These are phyloP conservation scores for Umbelopsis isabellina DNA, from an alignment of 192 early-diverging fungal genomes.

Conservation along the genomic window DNA sequence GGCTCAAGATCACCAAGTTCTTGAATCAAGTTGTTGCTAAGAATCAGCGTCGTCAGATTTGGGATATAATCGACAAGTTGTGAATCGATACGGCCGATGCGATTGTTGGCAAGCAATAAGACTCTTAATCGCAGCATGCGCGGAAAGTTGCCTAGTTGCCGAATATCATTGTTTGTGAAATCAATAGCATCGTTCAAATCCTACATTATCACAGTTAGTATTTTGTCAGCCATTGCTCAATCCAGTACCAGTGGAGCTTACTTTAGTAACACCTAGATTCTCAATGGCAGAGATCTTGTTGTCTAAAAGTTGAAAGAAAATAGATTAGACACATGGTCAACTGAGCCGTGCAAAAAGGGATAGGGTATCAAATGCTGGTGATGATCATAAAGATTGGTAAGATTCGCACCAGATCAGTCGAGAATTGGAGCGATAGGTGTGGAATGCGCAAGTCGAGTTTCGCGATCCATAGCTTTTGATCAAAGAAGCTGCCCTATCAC, in stretches of 20 bases:
- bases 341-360: background rate
- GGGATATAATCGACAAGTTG: conserved; percentile 70
- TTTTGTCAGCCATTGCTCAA: background rate
- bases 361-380: background rate
- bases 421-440: background rate
- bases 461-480: background rate
- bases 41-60: conserved; percentile 75
- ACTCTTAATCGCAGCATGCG: conserved; percentile 70
- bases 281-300: conserved; percentile 90
- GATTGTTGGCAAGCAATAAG: conserved; percentile 87
- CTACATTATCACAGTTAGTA: conserved; percentile 36
- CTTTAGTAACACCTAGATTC: conserved; percentile 93
- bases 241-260: conserved; percentile 29
- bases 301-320: conserved; percentile 45
- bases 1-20: conserved; percentile 90
- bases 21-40: conserved; percentile 84
- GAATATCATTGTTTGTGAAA: conserved; percentile 90
- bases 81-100: conserved; percentile 79
- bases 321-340: conserved; percentile 15
- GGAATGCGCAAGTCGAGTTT: background rate
- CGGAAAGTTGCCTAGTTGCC: conserved; percentile 88
- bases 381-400: no score
- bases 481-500: background rate
- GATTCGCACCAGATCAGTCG: background rate
- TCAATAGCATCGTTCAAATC: conserved; percentile 93